Conservation (phyloP, 495 filamentous ascomycete genomes). For the Neurospora intermedia region DNA sequence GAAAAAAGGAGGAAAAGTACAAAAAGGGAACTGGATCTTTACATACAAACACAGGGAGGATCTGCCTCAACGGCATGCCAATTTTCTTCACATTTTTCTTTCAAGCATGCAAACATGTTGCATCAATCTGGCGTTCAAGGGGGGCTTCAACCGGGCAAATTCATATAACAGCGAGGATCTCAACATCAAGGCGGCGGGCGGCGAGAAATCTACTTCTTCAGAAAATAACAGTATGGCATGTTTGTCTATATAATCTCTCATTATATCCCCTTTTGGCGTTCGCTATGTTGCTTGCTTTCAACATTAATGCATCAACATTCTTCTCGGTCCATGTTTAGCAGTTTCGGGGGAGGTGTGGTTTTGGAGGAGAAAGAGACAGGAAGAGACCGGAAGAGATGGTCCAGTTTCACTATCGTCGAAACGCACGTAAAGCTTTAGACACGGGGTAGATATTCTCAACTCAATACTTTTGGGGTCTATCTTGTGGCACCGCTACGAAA, state of each 20-base stretch:
- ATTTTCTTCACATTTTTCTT: neutral
- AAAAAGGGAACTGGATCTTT: neutral
- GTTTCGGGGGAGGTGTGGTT: neutral
- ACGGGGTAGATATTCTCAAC: too few relatives aligned
- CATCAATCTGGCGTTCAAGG: neutral
- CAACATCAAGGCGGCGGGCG: conserved; percentile 18
- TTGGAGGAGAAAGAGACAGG: neutral
- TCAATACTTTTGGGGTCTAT: too few relatives aligned
- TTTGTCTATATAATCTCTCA: neutral
- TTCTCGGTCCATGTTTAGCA: neutral
- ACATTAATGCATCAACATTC: neutral
- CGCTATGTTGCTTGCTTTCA: neutral
- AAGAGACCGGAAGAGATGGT: too few relatives aligned
- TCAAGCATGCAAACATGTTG: neutral
- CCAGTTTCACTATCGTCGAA: too few relatives aligned
- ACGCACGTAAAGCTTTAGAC: too few relatives aligned
- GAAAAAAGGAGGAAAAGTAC: neutral
- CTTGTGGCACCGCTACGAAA: too few relatives aligned
- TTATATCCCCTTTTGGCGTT: neutral
- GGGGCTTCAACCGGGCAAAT: conserved; percentile 1
- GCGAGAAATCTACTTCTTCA: neutral
- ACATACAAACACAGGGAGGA: neutral
- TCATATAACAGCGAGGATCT: conserved; percentile 14
- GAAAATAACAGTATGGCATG: neutral
- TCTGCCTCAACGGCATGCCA: conserved; percentile 14